Base-by-base conservation (phyloP, 176 grass and related monocot genomes). In the Aegilops bicornis region DNA sequence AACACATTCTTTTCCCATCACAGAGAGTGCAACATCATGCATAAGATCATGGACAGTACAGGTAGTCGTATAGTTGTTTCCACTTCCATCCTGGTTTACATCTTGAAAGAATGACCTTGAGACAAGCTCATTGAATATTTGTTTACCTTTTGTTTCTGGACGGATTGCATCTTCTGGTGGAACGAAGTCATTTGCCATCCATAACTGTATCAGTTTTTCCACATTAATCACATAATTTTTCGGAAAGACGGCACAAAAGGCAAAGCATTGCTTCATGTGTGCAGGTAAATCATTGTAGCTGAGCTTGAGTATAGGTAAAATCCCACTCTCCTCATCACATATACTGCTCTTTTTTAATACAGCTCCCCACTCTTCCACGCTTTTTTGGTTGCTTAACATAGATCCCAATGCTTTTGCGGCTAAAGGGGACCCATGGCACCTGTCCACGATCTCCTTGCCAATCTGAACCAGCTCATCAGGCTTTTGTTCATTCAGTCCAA, bases 1-100 rank as follows among this genome's bases (percentile, higher is more conserved):
- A 23, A 36, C 61, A 13, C 71, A 76, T 43, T 88, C 61, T 8
- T 54, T 8, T 45, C 23, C 70, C 43, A 82, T 67, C 13, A 73
- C 16, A 5, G 85, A 50, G 1, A 50, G 47, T 16, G 47, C 47
- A 14, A 50, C 47, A 50, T 50, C 47, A 50, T 50, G 47, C 78
- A 81, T 87, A 25, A 87, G 67, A 22, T 87, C 69, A 66, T 82
- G 86, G 5, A 88, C 68, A 32, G 56, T 87, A 13, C 47, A 50
- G 14, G 47, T 50, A 6, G 47, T 50, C 79, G 60, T 10, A 24
- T 39, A 24, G 10, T 79, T 58, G 10, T 9, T 17, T 50, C 14
- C 47, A 50, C 47, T 22, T 27, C 19, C 3, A 70, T 50, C 47
- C 47, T 5, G 0, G 19, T 77, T 60, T 1, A 82, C 4, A 32